Conservation (phyloP, 352 stramenopile genomes). For the Phytophthora citrophthora region DNA sequence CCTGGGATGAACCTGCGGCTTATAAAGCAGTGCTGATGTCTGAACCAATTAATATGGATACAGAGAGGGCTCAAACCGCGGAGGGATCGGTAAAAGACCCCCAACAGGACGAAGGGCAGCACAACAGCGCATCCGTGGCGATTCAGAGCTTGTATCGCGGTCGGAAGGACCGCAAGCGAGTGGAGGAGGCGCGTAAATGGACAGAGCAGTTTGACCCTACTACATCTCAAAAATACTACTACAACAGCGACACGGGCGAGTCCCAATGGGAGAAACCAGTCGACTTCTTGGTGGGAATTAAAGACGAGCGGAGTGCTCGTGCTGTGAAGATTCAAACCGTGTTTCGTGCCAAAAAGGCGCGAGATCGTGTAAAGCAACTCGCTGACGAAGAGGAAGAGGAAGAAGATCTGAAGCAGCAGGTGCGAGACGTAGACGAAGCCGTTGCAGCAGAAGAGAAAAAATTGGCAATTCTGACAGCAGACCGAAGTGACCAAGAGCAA, state of each 20-base stretch:
- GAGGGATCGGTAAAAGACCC: conserved; percentile 1
- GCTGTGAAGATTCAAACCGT: conserved; percentile 65
- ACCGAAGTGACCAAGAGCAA: conserved; percentile 3
- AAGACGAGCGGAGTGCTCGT: conserved; percentile 41
- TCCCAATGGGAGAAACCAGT: conserved; percentile 53
- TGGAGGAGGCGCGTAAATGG: conserved; percentile 43
- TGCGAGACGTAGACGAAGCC: conserved; percentile 12
- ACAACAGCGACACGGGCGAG: conserved; percentile 45
- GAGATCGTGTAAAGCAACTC: conserved; percentile 41
- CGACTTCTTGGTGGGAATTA: conserved; percentile 38
- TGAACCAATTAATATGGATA: conserved; percentile 17
- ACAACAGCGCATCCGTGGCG: conserved; percentile 17
- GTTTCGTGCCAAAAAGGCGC: conserved; percentile 49
- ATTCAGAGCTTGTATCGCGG: conserved; percentile 49
- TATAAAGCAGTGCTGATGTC: conserved; percentile 35
- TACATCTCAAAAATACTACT: conserved; percentile 51
- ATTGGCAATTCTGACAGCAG: neutral
- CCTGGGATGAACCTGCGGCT: conserved; percentile 32
- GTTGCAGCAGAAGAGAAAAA: conserved; percentile 10
- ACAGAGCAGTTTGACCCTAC: conserved; percentile 56
- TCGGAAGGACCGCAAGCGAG: conserved; percentile 26
- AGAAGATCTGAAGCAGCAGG: conserved; percentile 19
- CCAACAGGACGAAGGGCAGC: neutral
- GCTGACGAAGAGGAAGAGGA: conserved; percentile 37
- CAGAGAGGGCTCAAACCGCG: conserved; percentile 1